A percentile compares a stretch with the other conserved stretches of the same genome.
Evolutionary conservation across 805 yeast genomes (phyloP).

Genomic region (Starmerella bacillaris): DNA sequence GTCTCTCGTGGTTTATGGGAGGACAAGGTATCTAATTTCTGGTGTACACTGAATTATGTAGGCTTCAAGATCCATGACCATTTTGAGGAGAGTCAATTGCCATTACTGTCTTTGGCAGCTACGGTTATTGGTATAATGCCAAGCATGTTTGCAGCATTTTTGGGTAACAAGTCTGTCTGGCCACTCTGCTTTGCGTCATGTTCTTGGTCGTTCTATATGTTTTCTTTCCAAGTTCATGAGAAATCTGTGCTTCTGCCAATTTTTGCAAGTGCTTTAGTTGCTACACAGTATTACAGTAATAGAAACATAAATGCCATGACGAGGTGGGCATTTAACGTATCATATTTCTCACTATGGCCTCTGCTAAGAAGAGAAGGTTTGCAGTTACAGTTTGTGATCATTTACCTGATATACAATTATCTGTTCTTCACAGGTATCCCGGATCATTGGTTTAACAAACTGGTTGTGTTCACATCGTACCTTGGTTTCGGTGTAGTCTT

Average conservation of each 20-base stretch:
- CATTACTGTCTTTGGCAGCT: constrained; percentile 28
- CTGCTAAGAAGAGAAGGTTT: constrained; percentile 60
- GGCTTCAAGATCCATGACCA: constrained; percentile 47
- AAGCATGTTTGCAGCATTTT: constrained; percentile 32
- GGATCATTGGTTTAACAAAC: constrained; percentile 30
- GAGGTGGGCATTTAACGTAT: constrained; percentile 73
- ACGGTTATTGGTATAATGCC: constrained; percentile 35
- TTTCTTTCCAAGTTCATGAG: constrained; percentile 93
- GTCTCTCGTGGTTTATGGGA: constrained; percentile 87
- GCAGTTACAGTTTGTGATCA: constrained; percentile 48
- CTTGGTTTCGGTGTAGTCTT: constrained; percentile 36
- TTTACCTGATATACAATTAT: constrained; percentile 58
- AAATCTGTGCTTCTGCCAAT: constrained; percentile 78
- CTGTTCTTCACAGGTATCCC: constrained; percentile 31
- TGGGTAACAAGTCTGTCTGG: constrained; percentile 22
- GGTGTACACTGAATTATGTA: constrained; percentile 77
- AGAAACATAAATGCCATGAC: constrained; percentile 52
- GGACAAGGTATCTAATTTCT: constrained; percentile 90
- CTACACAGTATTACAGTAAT: constrained; percentile 32
- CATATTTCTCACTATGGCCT: constrained; percentile 78
- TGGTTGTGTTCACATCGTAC: constrained; percentile 36
- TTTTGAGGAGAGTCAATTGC: constrained; percentile 41
- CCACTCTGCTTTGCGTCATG: constrained; percentile 65
- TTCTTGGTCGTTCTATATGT: constrained; percentile 73
- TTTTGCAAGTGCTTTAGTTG: constrained; percentile 51